phyloP scores from a whole-genome alignment of 1,139 yeast species.

The Geotrichum bryndzae region DNA sequence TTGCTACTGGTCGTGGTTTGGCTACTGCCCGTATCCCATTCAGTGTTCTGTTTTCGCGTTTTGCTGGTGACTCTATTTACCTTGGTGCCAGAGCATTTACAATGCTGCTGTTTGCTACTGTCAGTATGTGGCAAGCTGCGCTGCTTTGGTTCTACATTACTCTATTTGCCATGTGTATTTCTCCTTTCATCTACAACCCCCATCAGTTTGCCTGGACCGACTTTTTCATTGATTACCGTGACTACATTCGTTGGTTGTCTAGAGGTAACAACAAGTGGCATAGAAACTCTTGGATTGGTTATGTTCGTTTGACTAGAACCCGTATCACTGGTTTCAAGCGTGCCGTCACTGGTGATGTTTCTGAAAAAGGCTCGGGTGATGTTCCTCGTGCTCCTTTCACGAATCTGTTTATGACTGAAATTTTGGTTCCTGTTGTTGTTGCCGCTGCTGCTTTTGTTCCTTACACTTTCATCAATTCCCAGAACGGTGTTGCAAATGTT shows the following conservation, averaged over 20 bases:
- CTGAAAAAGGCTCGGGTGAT: slow-evolving; percentile 94
- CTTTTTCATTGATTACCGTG: slow-evolving; percentile 97
- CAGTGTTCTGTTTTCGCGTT: slow-evolving; percentile 89
- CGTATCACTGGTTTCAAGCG: slow-evolving; percentile 98
- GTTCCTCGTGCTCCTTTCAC: slow-evolving; percentile 90
- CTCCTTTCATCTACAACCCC: slow-evolving; percentile 96
- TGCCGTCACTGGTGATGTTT: slow-evolving; percentile 73
- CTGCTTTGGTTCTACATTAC: slow-evolving; percentile 98
- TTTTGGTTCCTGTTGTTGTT: slow-evolving; percentile 74
- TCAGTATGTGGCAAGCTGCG: slow-evolving; percentile 96
- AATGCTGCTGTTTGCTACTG: slow-evolving; percentile 85
- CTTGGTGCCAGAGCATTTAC: slow-evolving; percentile 90
- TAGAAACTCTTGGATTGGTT: slow-evolving; percentile 99
- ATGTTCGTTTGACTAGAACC: slow-evolving; percentile 90
- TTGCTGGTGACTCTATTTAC: slow-evolving; percentile 95
- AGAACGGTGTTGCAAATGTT: slow-evolving; percentile 74
- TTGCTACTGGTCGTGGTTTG: slow-evolving; percentile 98
- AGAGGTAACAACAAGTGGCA: slow-evolving; percentile 99
- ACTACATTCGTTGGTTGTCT: slow-evolving; percentile 95
- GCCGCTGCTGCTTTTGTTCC: slow-evolving; percentile 91
- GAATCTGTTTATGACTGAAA: slow-evolving; percentile 79
- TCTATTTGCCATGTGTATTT: slow-evolving; percentile 77
- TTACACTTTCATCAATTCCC: slow-evolving; percentile 89
- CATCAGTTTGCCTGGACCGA: slow-evolving; percentile 99
- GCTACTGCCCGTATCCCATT: slow-evolving; percentile 98